These are phyloP conservation scores for Phytopythium aichiense DNA, from an alignment of 352 stramenopile species.

Conservation along the genomic window DNA sequence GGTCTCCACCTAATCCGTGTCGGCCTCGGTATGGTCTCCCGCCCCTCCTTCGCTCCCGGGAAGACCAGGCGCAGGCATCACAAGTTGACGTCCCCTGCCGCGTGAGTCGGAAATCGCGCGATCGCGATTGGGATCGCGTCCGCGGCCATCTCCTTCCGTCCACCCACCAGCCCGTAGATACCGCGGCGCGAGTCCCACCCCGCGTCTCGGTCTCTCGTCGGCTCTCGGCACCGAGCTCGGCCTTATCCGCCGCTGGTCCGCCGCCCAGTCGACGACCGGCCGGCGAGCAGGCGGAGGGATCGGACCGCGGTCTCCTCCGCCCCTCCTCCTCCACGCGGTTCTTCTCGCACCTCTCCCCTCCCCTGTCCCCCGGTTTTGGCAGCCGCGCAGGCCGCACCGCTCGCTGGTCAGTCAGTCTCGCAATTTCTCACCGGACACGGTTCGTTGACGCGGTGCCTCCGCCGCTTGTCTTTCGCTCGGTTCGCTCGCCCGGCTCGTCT, in stretches of 20 bases:
- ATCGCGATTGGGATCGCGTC: background rate
- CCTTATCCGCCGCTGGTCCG: background rate
- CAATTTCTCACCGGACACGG: background rate
- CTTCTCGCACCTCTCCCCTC: background rate
- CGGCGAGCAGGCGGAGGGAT: background rate
- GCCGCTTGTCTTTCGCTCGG: conserved; percentile 1
- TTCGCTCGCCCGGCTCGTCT: conserved; percentile 4
- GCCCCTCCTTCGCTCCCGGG: background rate
- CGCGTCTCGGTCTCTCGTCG: background rate
- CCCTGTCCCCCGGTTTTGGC: background rate
- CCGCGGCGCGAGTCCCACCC: background rate
- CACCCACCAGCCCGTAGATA: background rate
- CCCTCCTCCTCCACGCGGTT: background rate
- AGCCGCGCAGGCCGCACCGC: background rate
- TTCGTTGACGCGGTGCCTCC: background rate
- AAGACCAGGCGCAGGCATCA: background rate
- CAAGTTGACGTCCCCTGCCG: background rate
- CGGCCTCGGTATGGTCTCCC: no score
- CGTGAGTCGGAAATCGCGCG: background rate
- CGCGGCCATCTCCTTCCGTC: background rate
- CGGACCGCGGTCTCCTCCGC: background rate
- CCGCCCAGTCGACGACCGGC: background rate
- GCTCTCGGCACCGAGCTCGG: background rate
- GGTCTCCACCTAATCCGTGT: no score
- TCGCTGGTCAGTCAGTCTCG: background rate